Evolutionary conservation across 768 basidiomycete genomes (phyloP), one percentile per base, ranked within the genome.

Genomic region (Suillus occidentalis): DNA sequence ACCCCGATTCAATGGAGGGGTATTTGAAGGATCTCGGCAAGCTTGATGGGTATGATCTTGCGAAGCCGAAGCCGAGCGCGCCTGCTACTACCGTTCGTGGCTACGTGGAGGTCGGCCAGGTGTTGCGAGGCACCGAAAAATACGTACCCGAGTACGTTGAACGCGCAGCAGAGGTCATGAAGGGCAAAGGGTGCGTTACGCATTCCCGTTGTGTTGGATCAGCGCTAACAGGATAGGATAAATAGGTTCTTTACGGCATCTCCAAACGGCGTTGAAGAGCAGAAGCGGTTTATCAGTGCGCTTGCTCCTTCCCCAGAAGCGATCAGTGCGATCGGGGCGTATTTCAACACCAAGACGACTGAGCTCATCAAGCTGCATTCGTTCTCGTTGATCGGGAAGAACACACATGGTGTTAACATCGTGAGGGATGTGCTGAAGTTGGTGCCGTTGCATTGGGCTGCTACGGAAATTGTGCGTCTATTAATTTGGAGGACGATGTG

Each of bases 381-480:
- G 4, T 90, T 79, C 73, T 70, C 80, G 3, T 72, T 87, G n/a
- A 83, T 89, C 16, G 87, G 85, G n/a, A 77, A 82, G 28, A 82
- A 84, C 43, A 78, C 78, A 6, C 78, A 72, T 34, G 82, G 80
- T 47, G 82, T 92, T 20, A 89, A 95, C 70, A 76, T 94, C 57
- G 87, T 89, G 14, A 81, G 82, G 18, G 85, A 90, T 68, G 89
- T 94, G 9, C 70, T 93, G 65, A 88, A 84, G 71, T 70, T 79
- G 42, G 81, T 89, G 1, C 88, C 93, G 13, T 76, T 92, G 31
- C 76, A 84, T 66, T 95, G 92, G 90, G 86, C 82, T 34, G 87
- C 90, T 9, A 72, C 77, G 25, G 87, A 92, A 55, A 77, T 94
- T 40, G 93, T 93, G 66, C 56, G 88, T 80, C 3, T 50, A 50